Evolutionary conservation across 2,329 filamentous ascomycete genomes (phyloP), one percentile per base, ranked within the genome.

Genomic region (Diaporthe nobilis): DNA sequence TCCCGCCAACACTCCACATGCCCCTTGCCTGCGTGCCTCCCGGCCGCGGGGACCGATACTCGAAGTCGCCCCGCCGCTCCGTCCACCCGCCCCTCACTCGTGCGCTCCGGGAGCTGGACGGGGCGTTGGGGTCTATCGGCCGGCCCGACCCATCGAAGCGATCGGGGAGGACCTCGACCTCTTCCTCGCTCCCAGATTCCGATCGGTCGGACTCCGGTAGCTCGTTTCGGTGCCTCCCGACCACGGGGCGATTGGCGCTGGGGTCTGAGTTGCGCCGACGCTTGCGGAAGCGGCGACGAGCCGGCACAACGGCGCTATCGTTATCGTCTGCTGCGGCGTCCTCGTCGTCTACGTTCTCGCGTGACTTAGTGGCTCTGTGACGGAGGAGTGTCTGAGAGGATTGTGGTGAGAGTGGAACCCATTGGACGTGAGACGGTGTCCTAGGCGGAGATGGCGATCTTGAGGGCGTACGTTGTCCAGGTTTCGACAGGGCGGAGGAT

Each of bases 341-440:
- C 4, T 37, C 39, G n/a, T 74, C 55, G 37, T 49, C 65, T 13
- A 39, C 39, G 25, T 75, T 61, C 34, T 72, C 65, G 4, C 65
- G 53, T 25, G 73, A 75, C n/a, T 63, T 73, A 20, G 75, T 77
- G 10, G 70, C 70, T 53, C 80, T 84, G 75, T 88, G 87, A 37
- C 83, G 81, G 28, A 83, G 81, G 79, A 89, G 85, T 0, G 87
- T 88, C 73, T 81, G 84, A 0, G 85, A 85, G 22, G 87, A 89
- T 71, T 87, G 85, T 0, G 88, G 88, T 3, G 88, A 90, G 55
- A 90, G 79, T 0, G 88, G 88, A 3, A 85, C 84, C 73, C 89
- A 90, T 34, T 76, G 76, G 31, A 77, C 76, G 49, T 76, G 76
- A 9, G 74, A 76, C 1, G 71, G 57, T 49, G 74, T 74, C 31